Conservation (phyloP, 2,329 filamentous ascomycete species). For the Bipolaris oryzae region DNA sequence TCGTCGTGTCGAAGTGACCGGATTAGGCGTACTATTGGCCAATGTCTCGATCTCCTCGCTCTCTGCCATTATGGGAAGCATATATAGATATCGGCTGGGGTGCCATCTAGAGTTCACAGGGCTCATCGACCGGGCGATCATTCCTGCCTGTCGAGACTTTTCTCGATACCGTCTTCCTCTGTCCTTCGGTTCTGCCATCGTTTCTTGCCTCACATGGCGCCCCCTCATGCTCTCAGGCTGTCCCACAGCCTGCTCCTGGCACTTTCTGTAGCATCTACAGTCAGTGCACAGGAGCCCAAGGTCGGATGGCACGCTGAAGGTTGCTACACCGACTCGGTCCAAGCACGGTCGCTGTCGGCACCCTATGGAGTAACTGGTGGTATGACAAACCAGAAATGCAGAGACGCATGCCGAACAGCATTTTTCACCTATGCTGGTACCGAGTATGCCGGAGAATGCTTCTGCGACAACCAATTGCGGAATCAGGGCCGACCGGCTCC, state of each 20-base stretch:
- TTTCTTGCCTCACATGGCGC: conserved; percentile 6
- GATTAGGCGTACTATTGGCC: conserved; percentile 3
- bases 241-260: conserved; percentile 6
- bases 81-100: conserved; percentile 7
- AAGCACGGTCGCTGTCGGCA: conserved; percentile 23
- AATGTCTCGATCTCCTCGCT: neutral
- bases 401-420: conserved; percentile 24
- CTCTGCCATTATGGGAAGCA: neutral
- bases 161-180: neutral
- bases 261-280: conserved; percentile 4
- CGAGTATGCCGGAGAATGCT: conserved; percentile 35
- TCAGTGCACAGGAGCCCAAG: conserved; percentile 14
- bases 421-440: conserved; percentile 29
- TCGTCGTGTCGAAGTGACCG: neutral
- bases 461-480: conserved; percentile 29
- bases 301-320: conserved; percentile 31
- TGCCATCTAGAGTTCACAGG: neutral
- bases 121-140: conserved; percentile 4
- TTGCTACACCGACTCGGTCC: conserved; percentile 32
- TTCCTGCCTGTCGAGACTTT: conserved; percentile 1
- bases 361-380: conserved; percentile 21
- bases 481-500: conserved; percentile 29
- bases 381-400: conserved; percentile 35
- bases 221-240: conserved; percentile 1
- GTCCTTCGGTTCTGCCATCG: conserved; percentile 2